Percentiles rank a stretch among this genome's conserved stretches.
Evolutionary conservation across 2,329 filamentous ascomycete genomes (phyloP).

Genomic region (Verticillium longisporum): DNA sequence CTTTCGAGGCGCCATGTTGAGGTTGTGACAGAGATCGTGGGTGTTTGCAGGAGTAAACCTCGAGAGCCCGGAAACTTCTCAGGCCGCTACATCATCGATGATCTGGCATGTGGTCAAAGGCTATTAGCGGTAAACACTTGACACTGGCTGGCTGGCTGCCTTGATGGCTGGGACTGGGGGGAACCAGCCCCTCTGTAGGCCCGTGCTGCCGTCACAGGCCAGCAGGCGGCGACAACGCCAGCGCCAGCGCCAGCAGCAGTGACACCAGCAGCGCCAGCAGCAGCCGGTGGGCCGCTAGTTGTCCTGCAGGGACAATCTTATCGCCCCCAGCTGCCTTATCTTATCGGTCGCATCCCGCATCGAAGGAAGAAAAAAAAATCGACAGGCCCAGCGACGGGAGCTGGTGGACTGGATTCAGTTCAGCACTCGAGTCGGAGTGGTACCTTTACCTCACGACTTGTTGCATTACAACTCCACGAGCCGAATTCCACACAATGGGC

Average conservation of each 20-base stretch:
- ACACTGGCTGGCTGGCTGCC: not conserved
- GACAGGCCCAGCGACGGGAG: not conserved
- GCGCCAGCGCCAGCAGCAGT: not conserved
- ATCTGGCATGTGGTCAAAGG: slow-evolving; percentile 1
- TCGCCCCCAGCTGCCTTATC: not conserved
- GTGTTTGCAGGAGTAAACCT: slow-evolving; percentile 36
- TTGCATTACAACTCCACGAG: not conserved
- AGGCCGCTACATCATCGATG: not conserved
- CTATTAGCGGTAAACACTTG: not conserved
- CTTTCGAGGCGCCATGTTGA: slow-evolving; percentile 33
- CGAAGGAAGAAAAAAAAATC: not conserved
- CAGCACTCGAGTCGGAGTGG: not conserved
- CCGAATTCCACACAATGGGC: slow-evolving; percentile 36
- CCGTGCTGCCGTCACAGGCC: not conserved
- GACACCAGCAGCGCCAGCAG: not conserved
- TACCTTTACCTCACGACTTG: not conserved
- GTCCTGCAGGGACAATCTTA: not conserved
- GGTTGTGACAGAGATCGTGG: slow-evolving; percentile 37
- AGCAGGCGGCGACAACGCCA: no score
- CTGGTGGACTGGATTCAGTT: not conserved
- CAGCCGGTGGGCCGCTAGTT: no score
- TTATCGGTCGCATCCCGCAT: slow-evolving; percentile 1
- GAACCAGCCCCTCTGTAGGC: not conserved
- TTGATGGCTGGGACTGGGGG: not conserved
- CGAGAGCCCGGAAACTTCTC: slow-evolving; percentile 37